phyloP scores from a whole-genome alignment of 768 basidiomycete genomes.

The Porpolomopsis calyptriformis region DNA sequence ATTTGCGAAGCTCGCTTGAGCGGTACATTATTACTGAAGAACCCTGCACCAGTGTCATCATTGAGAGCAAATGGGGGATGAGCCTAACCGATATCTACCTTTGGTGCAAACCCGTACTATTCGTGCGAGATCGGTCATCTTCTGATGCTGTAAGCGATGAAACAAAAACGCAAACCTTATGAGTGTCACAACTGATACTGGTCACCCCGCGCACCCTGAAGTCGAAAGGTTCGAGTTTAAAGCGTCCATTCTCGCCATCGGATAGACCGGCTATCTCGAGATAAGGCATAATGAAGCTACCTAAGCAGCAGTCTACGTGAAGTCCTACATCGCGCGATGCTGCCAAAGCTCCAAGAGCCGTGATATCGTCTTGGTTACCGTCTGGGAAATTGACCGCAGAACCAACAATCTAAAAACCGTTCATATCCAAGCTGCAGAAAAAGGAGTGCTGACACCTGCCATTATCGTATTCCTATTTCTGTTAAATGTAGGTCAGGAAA shows the following conservation, averaged over 20 bases:
- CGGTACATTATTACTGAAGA: conserved; percentile 95
- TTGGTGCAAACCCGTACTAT: conserved; percentile 90
- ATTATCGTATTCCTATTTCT: conserved; percentile 87
- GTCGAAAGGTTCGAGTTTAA: conserved; percentile 66
- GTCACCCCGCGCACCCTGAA: conserved; percentile 89
- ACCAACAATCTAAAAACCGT: conserved; percentile 54
- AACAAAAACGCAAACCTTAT: conserved; percentile 47
- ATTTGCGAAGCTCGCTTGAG: conserved; percentile 57
- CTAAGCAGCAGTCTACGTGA: conserved; percentile 93
- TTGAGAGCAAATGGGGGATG: conserved; percentile 3
- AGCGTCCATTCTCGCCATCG: conserved; percentile 43
- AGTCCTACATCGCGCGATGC: conserved; percentile 66
- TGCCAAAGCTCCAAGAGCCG: conserved; percentile 66
- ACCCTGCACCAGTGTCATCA: conserved; percentile 36
- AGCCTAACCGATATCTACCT: conserved; percentile 53
- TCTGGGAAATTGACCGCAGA: conserved; percentile 82
- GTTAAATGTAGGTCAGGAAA: conserved; percentile 6
- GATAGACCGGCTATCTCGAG: conserved; percentile 70
- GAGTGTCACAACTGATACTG: conserved; percentile 90
- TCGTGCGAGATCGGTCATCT: conserved; percentile 4
- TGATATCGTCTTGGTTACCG: conserved; percentile 80
- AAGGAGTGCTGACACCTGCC: conserved; percentile 29
- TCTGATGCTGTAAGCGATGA: background rate
- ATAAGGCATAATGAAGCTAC: conserved; percentile 90
- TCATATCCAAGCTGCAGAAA: background rate